Percentiles rank a stretch among this genome's conserved stretches.
These are phyloP conservation scores for Fusarium kyushuense DNA, from an alignment of 2,329 filamentous ascomycete species.

Conservation along the genomic window DNA sequence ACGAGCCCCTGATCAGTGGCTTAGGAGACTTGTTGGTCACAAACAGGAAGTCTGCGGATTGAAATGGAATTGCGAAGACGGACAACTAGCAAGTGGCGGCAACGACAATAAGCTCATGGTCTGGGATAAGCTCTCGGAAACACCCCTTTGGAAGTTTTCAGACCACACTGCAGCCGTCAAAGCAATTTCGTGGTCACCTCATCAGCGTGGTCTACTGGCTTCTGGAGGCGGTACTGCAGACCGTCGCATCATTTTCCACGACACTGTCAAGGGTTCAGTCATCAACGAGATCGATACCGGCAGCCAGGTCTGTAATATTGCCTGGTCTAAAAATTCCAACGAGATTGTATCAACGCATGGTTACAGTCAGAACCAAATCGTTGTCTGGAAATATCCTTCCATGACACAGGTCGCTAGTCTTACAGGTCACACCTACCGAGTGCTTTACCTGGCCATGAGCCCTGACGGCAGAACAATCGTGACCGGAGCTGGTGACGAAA, in stretches of 20 bases:
- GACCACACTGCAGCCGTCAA: conserved; percentile 97
- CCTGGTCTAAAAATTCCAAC: conserved; percentile 97
- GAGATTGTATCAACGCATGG: conserved; percentile 98
- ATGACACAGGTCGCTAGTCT: conserved; percentile 97
- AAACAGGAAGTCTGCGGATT: conserved; percentile 98
- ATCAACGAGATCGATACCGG: conserved; percentile 95
- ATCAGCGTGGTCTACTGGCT: conserved; percentile 93
- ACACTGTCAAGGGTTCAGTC: conserved; percentile 84
- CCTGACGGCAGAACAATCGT: conserved; percentile 94
- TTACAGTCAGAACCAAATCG: conserved; percentile 98
- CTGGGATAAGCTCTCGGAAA: conserved; percentile 95
- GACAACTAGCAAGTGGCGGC: conserved; percentile 92
- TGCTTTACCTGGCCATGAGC: conserved; percentile 96
- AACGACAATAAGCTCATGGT: conserved; percentile 99
- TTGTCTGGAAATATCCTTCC: conserved; percentile 98
- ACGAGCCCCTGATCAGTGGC: conserved; percentile 88
- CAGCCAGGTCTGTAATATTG: conserved; percentile 97
- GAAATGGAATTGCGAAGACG: conserved; percentile 96
- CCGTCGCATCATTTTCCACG: conserved; percentile 97
- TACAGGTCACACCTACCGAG: conserved; percentile 96
- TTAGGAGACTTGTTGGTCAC: conserved; percentile 88
- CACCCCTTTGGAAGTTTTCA: conserved; percentile 91
- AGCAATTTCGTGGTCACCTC: conserved; percentile 97
- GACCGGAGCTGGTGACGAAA: conserved; percentile 96
- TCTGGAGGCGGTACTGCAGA: conserved; percentile 97